Conservation (phyloP, 2,329 filamentous ascomycete species). For the Aspergillus pseudoglaucus region DNA sequence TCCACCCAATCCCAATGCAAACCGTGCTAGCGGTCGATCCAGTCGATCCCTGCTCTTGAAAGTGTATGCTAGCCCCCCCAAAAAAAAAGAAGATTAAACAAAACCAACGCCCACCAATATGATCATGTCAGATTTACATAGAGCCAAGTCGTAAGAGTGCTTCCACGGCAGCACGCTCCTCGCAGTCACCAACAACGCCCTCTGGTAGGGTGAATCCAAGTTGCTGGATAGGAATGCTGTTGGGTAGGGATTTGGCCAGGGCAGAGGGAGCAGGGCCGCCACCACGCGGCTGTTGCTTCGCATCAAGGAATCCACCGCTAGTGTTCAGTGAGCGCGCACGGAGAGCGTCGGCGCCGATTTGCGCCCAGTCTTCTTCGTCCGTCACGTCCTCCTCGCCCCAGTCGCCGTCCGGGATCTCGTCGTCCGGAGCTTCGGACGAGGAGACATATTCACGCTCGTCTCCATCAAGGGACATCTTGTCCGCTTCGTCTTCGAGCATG, state of each 20-base stretch:
- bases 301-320: conserved; percentile 35
- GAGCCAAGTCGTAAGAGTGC: conserved; percentile 44
- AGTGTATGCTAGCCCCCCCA: conserved; percentile 1
- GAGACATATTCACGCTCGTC: conserved; percentile 59
- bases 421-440: conserved; percentile 65
- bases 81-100: conserved; percentile 1
- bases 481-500: conserved; percentile 77
- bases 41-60: conserved; percentile 9
- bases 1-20: conserved; percentile 15
- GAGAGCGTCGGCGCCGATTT: conserved; percentile 78
- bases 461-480: conserved; percentile 88
- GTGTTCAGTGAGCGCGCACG: conserved; percentile 56
- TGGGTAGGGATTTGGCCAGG: conserved; percentile 36
- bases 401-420: conserved; percentile 63
- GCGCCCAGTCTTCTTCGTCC: conserved; percentile 93
- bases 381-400: conserved; percentile 81
- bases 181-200: conserved; percentile 27
- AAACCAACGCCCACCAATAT: conserved; percentile 17
- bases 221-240: conserved; percentile 27
- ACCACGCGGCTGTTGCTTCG: conserved; percentile 17
- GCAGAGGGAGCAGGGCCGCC: conserved; percentile 32
- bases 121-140: conserved; percentile 32
- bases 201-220: conserved; percentile 26
- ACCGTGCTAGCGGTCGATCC: conserved; percentile 14
- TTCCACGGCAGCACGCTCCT: conserved; percentile 45